Evolutionary conservation across 257 asterid genomes (phyloP), one percentile per base, ranked within the genome.

Genomic region (Ehretia macrophylla): DNA sequence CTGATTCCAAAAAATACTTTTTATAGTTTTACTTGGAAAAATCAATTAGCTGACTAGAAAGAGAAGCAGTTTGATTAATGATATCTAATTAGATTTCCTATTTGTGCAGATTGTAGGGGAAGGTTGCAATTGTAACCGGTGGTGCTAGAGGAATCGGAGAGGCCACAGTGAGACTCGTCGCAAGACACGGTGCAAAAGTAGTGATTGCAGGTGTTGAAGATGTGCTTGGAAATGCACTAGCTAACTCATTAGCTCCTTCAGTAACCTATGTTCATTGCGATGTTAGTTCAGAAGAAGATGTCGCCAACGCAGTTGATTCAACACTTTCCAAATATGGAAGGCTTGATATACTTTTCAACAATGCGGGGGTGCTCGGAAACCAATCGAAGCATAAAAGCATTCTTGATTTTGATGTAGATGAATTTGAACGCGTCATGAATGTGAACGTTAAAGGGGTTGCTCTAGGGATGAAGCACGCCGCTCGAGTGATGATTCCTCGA

Each of bases 71-170:
- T 22, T 22, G 27, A 51, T 18, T 18, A 51, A 51, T 20, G 32
- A 19, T n/a, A 45, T 49, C 4, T 49, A 17, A 49, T n/a, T 49
- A 0, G 22, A 9, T 16, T 16, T 49, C 11, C 17, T 16, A n/a
- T 21, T 12, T 3, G 9, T 11, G 18, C 74, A 88, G 97, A 62
- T 64, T 89, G 78, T 95, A 84, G 17, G 95, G 94, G 8, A 89
- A 84, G 51, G 67, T 89, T 0, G 90, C 92, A 0, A 76, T 89
- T 0, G 76, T 89, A 14, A 89, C 97, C 0, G 97, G 95, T 35
- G 97, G 97, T 8, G 95, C 94, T 0, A 60, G 88, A 37, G 97
- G 97, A 17, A 89, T 89, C 1, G 97, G 97, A 13, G 94, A 86
- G 79, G 94, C 91, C 8, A 81, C 95, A 0, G 95, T 82, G 0